A percentile compares a stretch with the other conserved stretches of the same genome.
These are phyloP conservation scores for Asterochloris sp. DNA, from an alignment of 139 green algal species.

Conservation along the genomic window DNA sequence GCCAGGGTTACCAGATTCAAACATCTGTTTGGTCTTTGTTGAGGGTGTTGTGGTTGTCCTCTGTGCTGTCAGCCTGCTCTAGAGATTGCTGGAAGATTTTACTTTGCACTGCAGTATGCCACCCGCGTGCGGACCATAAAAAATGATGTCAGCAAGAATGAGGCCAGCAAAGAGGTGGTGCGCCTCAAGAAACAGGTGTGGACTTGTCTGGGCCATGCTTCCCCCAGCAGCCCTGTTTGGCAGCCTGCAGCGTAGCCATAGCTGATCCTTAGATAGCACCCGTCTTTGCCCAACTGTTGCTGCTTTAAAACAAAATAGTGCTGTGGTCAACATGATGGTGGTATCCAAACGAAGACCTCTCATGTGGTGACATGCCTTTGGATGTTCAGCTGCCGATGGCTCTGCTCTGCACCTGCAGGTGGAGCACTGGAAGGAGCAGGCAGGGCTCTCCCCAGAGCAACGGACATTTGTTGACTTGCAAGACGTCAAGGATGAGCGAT, in stretches of 20 bases:
- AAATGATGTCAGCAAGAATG: slow-evolving; percentile 83
- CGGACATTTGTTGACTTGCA: slow-evolving; percentile 48
- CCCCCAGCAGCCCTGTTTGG: too few species aligned
- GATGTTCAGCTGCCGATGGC: neutral
- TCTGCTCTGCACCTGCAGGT: slow-evolving; percentile 38
- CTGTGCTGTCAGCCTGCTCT: too few species aligned
- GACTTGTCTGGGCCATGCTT: neutral
- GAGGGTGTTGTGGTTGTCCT: too few species aligned
- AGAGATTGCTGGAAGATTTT: too few species aligned
- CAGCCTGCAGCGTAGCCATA: neutral
- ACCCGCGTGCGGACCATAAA: slow-evolving; percentile 93
- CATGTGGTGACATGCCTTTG: neutral
- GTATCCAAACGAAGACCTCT: neutral
- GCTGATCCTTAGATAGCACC: neutral
- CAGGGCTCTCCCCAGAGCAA: slow-evolving; percentile 67
- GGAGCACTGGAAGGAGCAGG: slow-evolving; percentile 95
- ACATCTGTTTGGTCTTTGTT: too few species aligned
- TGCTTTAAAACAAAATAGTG: too few species aligned
- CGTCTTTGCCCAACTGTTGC: too few species aligned
- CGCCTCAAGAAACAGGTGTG: slow-evolving; percentile 48
- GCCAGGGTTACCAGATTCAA: too few species aligned
- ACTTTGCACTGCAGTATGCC: slow-evolving; percentile 64
- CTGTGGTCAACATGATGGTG: too few species aligned
- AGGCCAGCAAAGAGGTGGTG: slow-evolving; percentile 81
- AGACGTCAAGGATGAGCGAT: slow-evolving; percentile 22